Percentiles rank a stretch among this genome's conserved stretches.
phyloP scores from a whole-genome alignment of 257 asterid species.

The Nicotiana tomentosiformis region DNA sequence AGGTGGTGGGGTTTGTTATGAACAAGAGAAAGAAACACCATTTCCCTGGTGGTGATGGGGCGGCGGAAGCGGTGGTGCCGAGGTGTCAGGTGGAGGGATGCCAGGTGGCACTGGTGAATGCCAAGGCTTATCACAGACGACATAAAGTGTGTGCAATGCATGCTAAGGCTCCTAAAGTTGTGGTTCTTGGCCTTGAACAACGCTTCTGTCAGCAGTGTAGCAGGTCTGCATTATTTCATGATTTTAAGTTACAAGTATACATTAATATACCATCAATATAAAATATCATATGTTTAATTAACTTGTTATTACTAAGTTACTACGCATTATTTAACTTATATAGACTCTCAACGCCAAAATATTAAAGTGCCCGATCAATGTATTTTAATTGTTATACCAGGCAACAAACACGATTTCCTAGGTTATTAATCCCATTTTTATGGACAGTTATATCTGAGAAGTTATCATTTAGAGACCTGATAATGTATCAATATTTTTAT shows the following conservation, averaged over 20 bases:
- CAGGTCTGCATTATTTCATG: slow-evolving; percentile 29
- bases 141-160: slow-evolving; percentile 71
- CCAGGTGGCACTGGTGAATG: slow-evolving; percentile 33
- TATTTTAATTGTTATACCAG: too few species aligned
- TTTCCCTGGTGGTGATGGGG: background rate
- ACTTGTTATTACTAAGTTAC: background rate
- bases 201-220: slow-evolving; percentile 82
- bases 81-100: slow-evolving; percentile 76
- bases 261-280: background rate
- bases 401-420: too few species aligned
- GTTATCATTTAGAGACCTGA: too few species aligned
- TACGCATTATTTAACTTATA: too few species aligned
- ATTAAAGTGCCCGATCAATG: too few species aligned
- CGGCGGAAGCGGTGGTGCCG: slow-evolving; percentile 14
- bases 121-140: slow-evolving; percentile 55
- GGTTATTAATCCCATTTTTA: too few species aligned
- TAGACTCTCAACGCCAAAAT: too few species aligned
- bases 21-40: slow-evolving; percentile 31
- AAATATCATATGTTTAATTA: background rate
- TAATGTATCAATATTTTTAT: too few species aligned
- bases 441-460: background rate
- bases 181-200: slow-evolving; percentile 50
- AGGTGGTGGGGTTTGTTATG: background rate
- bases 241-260: background rate
- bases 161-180: slow-evolving; percentile 58